A percentile compares a stretch with the other conserved stretches of the same genome.
Conservation (phyloP, 2,329 filamentous ascomycete genomes). For the Aureobasidium mangrovei region DNA sequence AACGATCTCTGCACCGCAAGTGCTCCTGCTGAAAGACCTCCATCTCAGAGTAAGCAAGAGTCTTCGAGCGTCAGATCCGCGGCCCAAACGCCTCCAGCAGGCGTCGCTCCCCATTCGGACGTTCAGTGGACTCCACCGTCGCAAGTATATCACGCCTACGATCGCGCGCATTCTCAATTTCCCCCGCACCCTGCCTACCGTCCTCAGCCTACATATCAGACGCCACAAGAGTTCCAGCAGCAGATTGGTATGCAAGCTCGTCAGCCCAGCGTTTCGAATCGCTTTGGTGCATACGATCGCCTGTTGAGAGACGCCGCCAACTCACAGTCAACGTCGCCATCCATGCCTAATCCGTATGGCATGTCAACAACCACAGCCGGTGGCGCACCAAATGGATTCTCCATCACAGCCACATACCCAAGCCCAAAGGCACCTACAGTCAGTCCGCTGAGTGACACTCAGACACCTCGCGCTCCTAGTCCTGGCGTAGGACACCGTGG, state of each 20-base stretch:
- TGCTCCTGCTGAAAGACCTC: not conserved
- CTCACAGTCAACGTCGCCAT: not conserved
- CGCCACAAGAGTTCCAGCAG: slow-evolving; percentile 36
- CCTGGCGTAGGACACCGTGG: not conserved
- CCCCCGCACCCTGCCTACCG: not conserved
- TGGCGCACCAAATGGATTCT: not conserved
- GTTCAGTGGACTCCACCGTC: slow-evolving; percentile 29
- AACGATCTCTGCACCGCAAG: not conserved
- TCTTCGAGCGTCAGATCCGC: not conserved
- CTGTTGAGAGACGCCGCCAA: slow-evolving; percentile 23
- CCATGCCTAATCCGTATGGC: not conserved
- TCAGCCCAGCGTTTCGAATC: slow-evolving; percentile 25
- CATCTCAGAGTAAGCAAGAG: not conserved
- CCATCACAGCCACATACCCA: slow-evolving; percentile 13
- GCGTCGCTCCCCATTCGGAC: slow-evolving; percentile 17
- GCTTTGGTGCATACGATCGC: slow-evolving; percentile 27
- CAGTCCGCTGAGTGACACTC: slow-evolving; percentile 22
- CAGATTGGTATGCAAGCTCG: slow-evolving; percentile 28
- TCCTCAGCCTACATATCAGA: slow-evolving; percentile 33
- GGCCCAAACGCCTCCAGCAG: slow-evolving; percentile 16
- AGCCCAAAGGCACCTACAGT: slow-evolving; percentile 26
- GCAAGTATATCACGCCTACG: slow-evolving; percentile 18
- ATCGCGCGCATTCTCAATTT: slow-evolving; percentile 1
- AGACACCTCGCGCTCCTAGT: slow-evolving; percentile 7
- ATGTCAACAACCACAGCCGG: slow-evolving; percentile 7